Evolutionary conservation across 2,329 filamentous ascomycete genomes (phyloP).

Genomic region (Hymenoscyphus albidus): DNA sequence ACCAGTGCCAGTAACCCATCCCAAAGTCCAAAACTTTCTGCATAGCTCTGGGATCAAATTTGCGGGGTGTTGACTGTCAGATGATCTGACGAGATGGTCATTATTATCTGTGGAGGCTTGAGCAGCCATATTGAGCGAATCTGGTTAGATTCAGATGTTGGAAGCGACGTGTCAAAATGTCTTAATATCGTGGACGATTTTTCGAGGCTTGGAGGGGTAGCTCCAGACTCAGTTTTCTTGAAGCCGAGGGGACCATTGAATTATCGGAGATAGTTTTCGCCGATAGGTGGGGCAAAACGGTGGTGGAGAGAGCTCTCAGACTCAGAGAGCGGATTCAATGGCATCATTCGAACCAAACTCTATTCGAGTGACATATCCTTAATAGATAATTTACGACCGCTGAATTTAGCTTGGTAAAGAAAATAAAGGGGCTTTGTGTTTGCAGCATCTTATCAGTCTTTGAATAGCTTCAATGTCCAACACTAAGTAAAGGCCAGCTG

Average conservation of each 20-base stretch:
- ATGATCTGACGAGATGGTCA: constrained; percentile 56
- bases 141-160: background rate
- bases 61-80: constrained; percentile 80
- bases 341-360: background rate
- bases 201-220: constrained; percentile 4
- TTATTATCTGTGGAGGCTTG: constrained; percentile 33
- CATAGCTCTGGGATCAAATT: constrained; percentile 93
- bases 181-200: background rate
- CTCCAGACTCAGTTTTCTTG: background rate
- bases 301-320: background rate
- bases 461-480: background rate
- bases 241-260: constrained; percentile 14
- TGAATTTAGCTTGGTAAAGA: too few relatives aligned
- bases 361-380: background rate
- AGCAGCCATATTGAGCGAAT: background rate
- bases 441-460: background rate
- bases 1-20: constrained; percentile 89
- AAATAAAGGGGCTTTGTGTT: too few relatives aligned
- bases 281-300: background rate
- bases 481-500: background rate
- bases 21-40: constrained; percentile 90
- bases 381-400: background rate
- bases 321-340: background rate
- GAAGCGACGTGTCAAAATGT: background rate
- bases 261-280: background rate